Evolutionary conservation across 768 basidiomycete genomes (phyloP).

Genomic region (Tricholoma terreum): DNA sequence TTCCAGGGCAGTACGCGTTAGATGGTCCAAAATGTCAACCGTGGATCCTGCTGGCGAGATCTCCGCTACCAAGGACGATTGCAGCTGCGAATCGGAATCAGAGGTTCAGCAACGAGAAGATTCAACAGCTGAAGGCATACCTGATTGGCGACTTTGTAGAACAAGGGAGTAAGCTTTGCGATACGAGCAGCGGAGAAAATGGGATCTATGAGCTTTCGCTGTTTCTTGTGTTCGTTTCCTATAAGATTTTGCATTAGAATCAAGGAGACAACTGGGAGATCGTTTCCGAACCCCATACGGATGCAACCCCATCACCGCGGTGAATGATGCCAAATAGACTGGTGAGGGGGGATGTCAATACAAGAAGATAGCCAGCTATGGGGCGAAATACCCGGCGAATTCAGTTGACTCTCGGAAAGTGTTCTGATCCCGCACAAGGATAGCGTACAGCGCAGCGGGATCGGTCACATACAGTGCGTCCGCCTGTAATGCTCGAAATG

Average conservation of each 20-base stretch:
- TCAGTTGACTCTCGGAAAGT: constrained; percentile 23
- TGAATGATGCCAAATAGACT: constrained; percentile 25
- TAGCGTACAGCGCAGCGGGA: constrained; percentile 20
- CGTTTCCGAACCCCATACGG: constrained; percentile 18
- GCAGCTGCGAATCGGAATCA: constrained; percentile 2
- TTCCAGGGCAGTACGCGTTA: constrained; percentile 14
- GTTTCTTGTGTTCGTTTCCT: constrained; percentile 25
- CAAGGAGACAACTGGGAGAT: not conserved
- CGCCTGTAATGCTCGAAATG: constrained; percentile 5
- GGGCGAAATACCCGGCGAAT: constrained; percentile 18
- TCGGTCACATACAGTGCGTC: constrained; percentile 26
- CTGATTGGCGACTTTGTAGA: constrained; percentile 21
- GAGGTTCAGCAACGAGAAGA: not conserved
- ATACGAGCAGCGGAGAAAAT: constrained; percentile 21
- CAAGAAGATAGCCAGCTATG: not conserved
- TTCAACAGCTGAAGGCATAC: not conserved
- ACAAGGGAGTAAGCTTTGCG: constrained; percentile 22
- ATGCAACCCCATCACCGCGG: constrained; percentile 22
- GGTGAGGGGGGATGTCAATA: not conserved
- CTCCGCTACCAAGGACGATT: constrained; percentile 4
- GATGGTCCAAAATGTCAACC: constrained; percentile 14
- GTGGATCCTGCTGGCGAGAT: constrained; percentile 1
- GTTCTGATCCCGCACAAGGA: constrained; percentile 20
- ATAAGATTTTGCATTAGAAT: not conserved
- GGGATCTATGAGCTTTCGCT: constrained; percentile 22